Evolutionary conservation across 129 eudicot genomes (phyloP), one percentile per base, ranked within the genome.

Genomic region (Escallonia rubra): DNA sequence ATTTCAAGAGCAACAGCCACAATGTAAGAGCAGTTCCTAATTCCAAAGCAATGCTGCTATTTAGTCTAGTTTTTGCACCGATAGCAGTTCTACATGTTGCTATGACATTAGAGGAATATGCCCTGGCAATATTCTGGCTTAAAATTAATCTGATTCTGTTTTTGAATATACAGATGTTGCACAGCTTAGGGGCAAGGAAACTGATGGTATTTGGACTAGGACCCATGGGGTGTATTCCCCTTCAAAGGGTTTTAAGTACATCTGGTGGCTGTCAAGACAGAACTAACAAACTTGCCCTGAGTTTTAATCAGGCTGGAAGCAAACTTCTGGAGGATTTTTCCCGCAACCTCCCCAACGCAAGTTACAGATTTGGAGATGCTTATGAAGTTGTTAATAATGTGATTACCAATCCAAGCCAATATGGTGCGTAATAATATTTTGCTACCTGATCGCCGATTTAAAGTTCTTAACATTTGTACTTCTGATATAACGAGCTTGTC

Each of bases 191-290:
- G 65, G 99, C 80, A 63, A 68, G 99, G 69, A 43, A 89, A 52
- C 64, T 94, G 72, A 86, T 94, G 93, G 87, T 89, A 52, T 94
- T 94, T 41, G 99, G 97, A 59, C 78, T 94, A 55, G 99, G 99
- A 8, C 99, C 99, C 0, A 89, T 89, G 97, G 99, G 99, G 6
- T 94, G 99, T 69, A 94, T 94, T 59, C 99, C 99, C 11, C 90
- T 94, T 9, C 99, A 94, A 67, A 79, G 99, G 76, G 96, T 89
- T 67, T 79, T 94, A 52, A 87, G 97, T 74, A 57, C 82, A 66
- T 75, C 93, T 0, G 97, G 96, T 12, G 86, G 11, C 8, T 94
- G 99, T 65, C 99, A 94, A 50, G 89, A 86, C 38, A 86, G 78
- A 69, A 94, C 97, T 0, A 94, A 89, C 74, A 77, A 78, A 7